Evolutionary conservation across 2,329 filamentous ascomycete genomes (phyloP), one percentile per base, ranked within the genome.

Genomic region (Chaetomium olivaceum): DNA sequence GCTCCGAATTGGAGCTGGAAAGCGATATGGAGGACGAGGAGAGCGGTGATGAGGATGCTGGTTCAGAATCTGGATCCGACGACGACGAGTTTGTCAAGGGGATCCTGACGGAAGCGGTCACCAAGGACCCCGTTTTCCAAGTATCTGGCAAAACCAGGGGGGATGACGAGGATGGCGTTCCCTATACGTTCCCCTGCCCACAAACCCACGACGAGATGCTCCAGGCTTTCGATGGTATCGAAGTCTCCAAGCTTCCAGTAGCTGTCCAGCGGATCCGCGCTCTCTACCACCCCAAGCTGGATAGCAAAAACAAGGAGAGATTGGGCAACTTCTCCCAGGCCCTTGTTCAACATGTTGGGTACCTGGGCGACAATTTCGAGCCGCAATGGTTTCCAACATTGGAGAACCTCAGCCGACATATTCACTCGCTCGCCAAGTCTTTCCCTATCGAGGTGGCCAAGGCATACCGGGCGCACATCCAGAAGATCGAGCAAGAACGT

Each of bases 181-280:
- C 92, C 1, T 97, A 88, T 75, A 96, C 92, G 7, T 97, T 96
- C 73, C 83, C 88, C 12, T 99, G 95, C 74, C 95, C 95, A 1
- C 84, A 91, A 70, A 89, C 85, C 36, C 91, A 94, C 70, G 82
- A 86, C 12, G 90, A 96, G 71, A 83, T 99, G 55, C 78, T 93
- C 43, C 87, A 85, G 23, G 82, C 91, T 2, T 84, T 90, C 56
- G 81, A 86, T 59, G 80, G 82, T 50, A 83, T 93, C 48, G 79
- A 89, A 0, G 74, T 84, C 19, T 80, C 87, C 12, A 89, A 92
- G 72, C 78, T 94, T 1, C 90, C 93, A 0, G 90, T 86, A 0
- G 89, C 96, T 50, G 83, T 99, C 27, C 93, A 97, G 77, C 87
- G 94, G 67, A 95, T 99, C 72, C 88, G 95, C 77, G 91, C 93